A percentile compares a stretch with the other conserved stretches of the same genome.
Evolutionary conservation across 208 protist genomes (phyloP).

Genomic region (Acanthamoeba culbertsoni): DNA sequence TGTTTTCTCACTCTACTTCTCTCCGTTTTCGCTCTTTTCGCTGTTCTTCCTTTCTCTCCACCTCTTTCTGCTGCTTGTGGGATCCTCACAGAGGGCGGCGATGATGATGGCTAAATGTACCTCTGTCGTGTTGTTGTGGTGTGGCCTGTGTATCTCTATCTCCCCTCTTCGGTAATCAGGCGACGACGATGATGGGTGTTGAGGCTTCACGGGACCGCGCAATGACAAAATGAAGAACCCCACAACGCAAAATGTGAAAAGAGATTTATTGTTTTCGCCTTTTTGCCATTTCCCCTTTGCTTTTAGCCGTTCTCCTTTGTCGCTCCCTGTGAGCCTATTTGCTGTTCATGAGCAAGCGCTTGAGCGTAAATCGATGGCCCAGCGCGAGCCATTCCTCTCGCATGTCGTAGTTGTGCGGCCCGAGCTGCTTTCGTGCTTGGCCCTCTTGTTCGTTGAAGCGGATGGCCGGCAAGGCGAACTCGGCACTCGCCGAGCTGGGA

Average conservation of each 20-base stretch:
- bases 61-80: neutral
- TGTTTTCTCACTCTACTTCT: neutral
- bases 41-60: neutral
- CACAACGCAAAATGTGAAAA: no score
- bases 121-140: neutral
- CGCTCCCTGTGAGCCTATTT: no score
- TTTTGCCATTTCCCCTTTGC: no score
- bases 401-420: neutral
- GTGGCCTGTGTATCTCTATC: neutral
- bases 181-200: neutral
- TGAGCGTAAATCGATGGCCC: neutral
- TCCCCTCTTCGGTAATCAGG: neutral
- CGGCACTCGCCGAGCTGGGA: no score
- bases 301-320: no score
- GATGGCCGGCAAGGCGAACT: neutral
- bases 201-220: no score
- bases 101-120: neutral
- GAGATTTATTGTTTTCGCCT: no score
- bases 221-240: no score
- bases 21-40: neutral
- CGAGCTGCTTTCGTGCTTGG: neutral
- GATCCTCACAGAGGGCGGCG: neutral
- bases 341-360: neutral
- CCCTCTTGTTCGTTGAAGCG: neutral
- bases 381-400: slow-evolving; percentile 12